Percentiles rank a stretch among this genome's conserved stretches.
phyloP scores from a whole-genome alignment of 169 alveolate species.

The Plasmodium inui region DNA sequence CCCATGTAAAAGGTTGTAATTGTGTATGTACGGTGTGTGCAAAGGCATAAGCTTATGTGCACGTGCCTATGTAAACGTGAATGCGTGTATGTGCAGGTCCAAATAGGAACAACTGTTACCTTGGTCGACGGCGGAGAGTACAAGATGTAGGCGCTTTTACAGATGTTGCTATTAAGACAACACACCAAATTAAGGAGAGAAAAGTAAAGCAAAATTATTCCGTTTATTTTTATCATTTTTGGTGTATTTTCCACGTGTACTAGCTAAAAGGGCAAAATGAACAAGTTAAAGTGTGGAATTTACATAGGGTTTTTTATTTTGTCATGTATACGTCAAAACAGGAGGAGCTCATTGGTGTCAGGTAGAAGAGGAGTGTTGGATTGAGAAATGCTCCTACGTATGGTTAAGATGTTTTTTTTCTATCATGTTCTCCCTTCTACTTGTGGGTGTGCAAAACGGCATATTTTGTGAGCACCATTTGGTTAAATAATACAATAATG shows the following conservation, averaged over 20 bases:
- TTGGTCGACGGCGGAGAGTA: slow-evolving; percentile 42
- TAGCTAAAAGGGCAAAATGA: background rate
- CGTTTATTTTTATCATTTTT: slow-evolving; percentile 48
- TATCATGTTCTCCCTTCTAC: background rate
- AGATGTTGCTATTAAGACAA: slow-evolving; percentile 55
- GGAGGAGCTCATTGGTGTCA: background rate
- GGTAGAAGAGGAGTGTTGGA: background rate
- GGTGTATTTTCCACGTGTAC: background rate
- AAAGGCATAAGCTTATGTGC: background rate
- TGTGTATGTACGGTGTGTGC: background rate
- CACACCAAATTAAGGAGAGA: slow-evolving; percentile 25
- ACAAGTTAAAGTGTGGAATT: background rate
- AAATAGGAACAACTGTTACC: slow-evolving; percentile 13
- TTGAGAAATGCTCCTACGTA: background rate
- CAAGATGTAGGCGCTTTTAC: slow-evolving; percentile 65
- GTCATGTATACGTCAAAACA: background rate
- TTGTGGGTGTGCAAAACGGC: background rate
- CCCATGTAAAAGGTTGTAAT: background rate
- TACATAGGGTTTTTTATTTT: background rate
- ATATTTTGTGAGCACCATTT: background rate
- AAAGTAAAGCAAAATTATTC: slow-evolving; percentile 26
- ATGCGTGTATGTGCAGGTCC: background rate
- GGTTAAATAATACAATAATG: background rate
- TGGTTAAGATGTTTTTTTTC: background rate
- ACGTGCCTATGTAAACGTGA: background rate